A percentile compares a stretch with the other conserved stretches of the same genome.
Conservation (phyloP, 495 filamentous ascomycete genomes). For the Aspergillus homomorphus region DNA sequence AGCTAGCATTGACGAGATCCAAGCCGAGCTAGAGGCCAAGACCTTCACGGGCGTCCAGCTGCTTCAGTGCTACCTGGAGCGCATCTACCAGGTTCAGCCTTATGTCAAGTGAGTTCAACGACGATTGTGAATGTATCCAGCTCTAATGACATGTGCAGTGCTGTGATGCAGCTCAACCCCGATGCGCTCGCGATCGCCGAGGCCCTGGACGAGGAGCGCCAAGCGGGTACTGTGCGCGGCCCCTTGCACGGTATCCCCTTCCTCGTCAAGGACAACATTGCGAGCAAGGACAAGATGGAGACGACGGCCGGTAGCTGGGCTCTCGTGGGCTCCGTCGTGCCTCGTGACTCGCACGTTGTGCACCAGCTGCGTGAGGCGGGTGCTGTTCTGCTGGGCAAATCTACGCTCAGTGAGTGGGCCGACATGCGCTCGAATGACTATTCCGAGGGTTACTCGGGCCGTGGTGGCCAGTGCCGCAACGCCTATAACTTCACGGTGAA, state of each 20-base stretch:
- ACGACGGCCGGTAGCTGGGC: slow-evolving; percentile 60
- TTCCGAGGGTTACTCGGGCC: slow-evolving; percentile 63
- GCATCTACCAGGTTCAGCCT: slow-evolving; percentile 51
- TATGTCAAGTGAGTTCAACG: slow-evolving; percentile 56
- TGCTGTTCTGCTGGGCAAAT: slow-evolving; percentile 66
- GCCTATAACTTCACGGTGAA: slow-evolving; percentile 69
- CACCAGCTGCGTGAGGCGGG: slow-evolving; percentile 58
- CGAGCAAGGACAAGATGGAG: slow-evolving; percentile 65
- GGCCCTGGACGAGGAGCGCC: slow-evolving; percentile 56
- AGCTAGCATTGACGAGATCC: slow-evolving; percentile 55
- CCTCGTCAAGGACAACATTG: slow-evolving; percentile 74
- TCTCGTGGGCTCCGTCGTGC: slow-evolving; percentile 61
- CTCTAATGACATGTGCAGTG: slow-evolving; percentile 25
- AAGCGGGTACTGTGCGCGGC: slow-evolving; percentile 50
- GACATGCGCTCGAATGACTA: slow-evolving; percentile 70
- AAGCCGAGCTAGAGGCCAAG: slow-evolving; percentile 38
- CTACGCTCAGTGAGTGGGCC: slow-evolving; percentile 70
- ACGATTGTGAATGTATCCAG: neutral
- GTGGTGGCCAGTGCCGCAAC: slow-evolving; percentile 63
- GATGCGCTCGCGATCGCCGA: slow-evolving; percentile 57
- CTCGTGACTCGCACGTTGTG: slow-evolving; percentile 63
- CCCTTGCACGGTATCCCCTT: slow-evolving; percentile 72
- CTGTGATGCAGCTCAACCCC: slow-evolving; percentile 61
- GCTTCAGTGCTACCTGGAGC: slow-evolving; percentile 50
- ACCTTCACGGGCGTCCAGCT: slow-evolving; percentile 48